Conservation (phyloP, 1,284 basidiomycete genomes). For the Vanrija humicola region DNA sequence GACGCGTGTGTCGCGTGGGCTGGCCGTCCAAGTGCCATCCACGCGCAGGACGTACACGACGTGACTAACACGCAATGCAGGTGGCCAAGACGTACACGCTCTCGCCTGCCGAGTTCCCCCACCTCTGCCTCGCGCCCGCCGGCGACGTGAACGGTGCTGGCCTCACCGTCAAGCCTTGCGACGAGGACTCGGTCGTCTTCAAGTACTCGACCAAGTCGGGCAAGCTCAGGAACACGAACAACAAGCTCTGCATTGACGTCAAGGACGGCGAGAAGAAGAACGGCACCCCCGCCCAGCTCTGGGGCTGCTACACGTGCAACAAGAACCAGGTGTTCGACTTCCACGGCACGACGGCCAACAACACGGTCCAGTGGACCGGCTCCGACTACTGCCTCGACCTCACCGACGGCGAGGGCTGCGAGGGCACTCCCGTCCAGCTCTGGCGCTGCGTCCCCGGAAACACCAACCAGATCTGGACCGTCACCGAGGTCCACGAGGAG, state of each 20-base stretch:
- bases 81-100: constrained; percentile 23
- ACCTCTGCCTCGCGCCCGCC: constrained; percentile 35
- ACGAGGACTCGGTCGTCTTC: constrained; percentile 10
- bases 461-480: constrained; percentile 41
- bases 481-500: constrained; percentile 34
- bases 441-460: constrained; percentile 37
- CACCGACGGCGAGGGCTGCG: constrained; percentile 26
- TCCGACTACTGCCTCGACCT: constrained; percentile 37
- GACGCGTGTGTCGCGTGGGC: background rate
- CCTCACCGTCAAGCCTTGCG: constrained; percentile 33
- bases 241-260: constrained; percentile 35
- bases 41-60: background rate
- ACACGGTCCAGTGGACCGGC: constrained; percentile 28
- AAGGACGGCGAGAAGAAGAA: constrained; percentile 28
- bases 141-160: constrained; percentile 24
- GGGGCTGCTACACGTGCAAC: constrained; percentile 35
- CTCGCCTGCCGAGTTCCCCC: constrained; percentile 27
- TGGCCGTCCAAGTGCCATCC: background rate
- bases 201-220: constrained; percentile 28
- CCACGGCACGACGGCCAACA: background rate
- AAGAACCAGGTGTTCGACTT: constrained; percentile 35
- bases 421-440: constrained; percentile 34
- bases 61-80: background rate
- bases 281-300: constrained; percentile 39
- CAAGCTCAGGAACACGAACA: constrained; percentile 27